A percentile compares a stretch with the other conserved stretches of the same genome.
Conservation (phyloP, 331 rosid species). For the Arachis monticola region DNA sequence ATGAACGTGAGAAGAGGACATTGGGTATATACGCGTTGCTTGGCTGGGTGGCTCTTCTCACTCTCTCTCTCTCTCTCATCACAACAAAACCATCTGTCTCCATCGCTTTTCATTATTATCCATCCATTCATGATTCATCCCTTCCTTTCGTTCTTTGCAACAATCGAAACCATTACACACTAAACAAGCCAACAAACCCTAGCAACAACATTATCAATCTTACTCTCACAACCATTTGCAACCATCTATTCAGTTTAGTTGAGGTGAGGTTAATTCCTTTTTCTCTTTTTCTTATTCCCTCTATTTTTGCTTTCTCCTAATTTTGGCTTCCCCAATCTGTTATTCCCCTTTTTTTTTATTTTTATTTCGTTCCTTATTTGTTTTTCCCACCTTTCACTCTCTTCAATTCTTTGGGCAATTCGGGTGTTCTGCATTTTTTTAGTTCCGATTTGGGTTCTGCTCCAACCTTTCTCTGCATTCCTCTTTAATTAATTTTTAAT, state of each 20-base stretch:
- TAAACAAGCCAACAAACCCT: slow-evolving; percentile 28
- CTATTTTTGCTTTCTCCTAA: too few relatives aligned
- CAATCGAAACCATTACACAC: background rate
- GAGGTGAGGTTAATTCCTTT: too few relatives aligned
- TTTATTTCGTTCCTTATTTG: background rate
- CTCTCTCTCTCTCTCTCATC: background rate
- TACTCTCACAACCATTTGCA: background rate
- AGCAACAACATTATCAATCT: background rate
- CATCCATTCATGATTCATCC: too few relatives aligned
- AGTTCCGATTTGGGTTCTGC: slow-evolving; percentile 38
- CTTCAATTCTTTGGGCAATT: slow-evolving; percentile 38
- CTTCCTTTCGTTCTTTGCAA: background rate
- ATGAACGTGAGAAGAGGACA: background rate
- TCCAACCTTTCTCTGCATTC: slow-evolving; percentile 41
- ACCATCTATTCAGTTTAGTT: background rate
- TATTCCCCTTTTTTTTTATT: too few relatives aligned
- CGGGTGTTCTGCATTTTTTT: slow-evolving; percentile 38
- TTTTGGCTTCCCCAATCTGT: too few relatives aligned
- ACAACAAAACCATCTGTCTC: slow-evolving; percentile 24
- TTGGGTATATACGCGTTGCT: slow-evolving; percentile 38
- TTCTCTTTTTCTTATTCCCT: too few relatives aligned
- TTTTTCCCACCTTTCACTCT: background rate
- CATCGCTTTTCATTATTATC: background rate
- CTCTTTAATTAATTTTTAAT: background rate
- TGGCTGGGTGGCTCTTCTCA: background rate